These are phyloP conservation scores for Pezicula carpinea DNA, from an alignment of 2,329 filamentous ascomycete genomes.

Conservation along the genomic window DNA sequence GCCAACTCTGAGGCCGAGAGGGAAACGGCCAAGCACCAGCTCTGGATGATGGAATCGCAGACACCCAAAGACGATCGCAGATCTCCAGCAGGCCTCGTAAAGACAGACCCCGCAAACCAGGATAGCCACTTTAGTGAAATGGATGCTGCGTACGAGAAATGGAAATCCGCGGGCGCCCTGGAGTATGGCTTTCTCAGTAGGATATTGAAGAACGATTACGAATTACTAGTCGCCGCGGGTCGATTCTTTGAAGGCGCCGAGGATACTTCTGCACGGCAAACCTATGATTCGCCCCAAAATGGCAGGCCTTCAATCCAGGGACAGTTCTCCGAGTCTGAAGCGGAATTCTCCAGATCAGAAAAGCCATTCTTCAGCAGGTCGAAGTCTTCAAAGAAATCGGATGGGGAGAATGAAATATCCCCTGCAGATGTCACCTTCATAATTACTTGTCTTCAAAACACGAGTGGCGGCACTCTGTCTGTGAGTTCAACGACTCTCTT, in stretches of 20 bases:
- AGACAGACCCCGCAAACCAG: background rate
- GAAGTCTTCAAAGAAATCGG: background rate
- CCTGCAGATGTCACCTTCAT: conserved; percentile 1
- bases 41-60: background rate
- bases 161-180: background rate
- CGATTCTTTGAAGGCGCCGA: background rate
- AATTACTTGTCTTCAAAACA: background rate
- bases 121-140: background rate
- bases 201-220: background rate
- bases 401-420: background rate
- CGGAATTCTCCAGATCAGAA: background rate
- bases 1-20: background rate
- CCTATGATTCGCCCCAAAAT: background rate
- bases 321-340: background rate
- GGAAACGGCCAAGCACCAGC: background rate
- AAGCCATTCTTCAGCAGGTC: background rate
- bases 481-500: background rate
- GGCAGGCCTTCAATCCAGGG: background rate
- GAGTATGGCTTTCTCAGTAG: background rate
- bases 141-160: background rate
- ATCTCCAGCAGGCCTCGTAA: background rate
- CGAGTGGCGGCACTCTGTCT: background rate
- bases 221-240: background rate
- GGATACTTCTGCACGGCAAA: background rate
- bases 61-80: background rate